These are phyloP conservation scores for Leucocoprinus leucothites DNA, from an alignment of 768 basidiomycete species.

Conservation along the genomic window DNA sequence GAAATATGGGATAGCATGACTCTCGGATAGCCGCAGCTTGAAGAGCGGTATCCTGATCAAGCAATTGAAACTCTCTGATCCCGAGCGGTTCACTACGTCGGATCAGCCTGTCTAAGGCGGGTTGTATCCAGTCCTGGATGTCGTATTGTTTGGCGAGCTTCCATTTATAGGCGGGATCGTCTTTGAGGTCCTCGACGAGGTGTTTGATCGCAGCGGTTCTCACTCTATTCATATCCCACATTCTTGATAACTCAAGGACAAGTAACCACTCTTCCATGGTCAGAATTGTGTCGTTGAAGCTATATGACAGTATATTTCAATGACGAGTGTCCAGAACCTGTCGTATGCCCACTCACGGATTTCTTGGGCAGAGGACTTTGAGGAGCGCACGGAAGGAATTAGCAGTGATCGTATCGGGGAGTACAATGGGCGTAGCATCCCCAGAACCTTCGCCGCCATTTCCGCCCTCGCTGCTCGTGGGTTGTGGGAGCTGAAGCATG, in stretches of 20 bases:
- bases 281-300: background rate
- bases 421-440: background rate
- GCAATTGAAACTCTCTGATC: background rate
- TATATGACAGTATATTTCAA: background rate
- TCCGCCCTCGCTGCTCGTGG: background rate
- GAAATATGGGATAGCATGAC: background rate
- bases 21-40: background rate
- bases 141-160: conserved; percentile 29
- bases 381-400: conserved; percentile 13
- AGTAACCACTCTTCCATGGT: conserved; percentile 31
- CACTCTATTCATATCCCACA: conserved; percentile 33
- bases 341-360: background rate
- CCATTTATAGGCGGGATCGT: conserved; percentile 26
- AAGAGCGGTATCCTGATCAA: background rate
- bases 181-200: conserved; percentile 16
- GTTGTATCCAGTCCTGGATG: conserved; percentile 27
- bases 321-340: no score
- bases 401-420: background rate
- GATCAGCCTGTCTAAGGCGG: conserved; percentile 4
- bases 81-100: conserved; percentile 3
- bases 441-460: background rate
- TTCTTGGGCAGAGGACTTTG: conserved; percentile 4
- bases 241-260: conserved; percentile 33
- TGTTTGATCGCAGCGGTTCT: conserved; percentile 25
- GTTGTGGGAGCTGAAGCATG: conserved; percentile 29